Conservation (phyloP, 176 grass and related monocot genomes). For the Oropetium thomaeum region DNA sequence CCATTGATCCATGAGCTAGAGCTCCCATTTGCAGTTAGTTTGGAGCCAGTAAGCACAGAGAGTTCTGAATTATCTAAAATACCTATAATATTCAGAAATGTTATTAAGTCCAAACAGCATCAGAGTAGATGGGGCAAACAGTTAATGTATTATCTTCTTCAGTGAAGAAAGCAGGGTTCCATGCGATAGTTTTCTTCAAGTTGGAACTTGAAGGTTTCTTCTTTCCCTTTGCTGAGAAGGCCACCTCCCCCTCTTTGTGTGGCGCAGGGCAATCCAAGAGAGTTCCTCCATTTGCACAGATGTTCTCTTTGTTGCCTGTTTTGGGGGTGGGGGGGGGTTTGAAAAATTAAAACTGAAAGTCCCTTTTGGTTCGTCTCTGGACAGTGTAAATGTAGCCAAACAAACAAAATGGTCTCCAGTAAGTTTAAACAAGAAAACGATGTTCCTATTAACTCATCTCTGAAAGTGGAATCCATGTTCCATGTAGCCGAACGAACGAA, state of each 20-base stretch:
- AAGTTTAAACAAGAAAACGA: too few species aligned
- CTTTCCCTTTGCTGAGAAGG: constrained; percentile 23
- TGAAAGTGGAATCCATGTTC: too few species aligned
- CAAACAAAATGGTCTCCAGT: too few species aligned
- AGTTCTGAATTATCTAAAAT: constrained; percentile 72
- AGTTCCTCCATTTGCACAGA: constrained; percentile 6
- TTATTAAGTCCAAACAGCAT: neutral
- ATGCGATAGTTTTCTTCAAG: constrained; percentile 86
- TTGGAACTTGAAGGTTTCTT: constrained; percentile 54
- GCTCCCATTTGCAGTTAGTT: constrained; percentile 26
- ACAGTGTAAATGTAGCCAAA: neutral
- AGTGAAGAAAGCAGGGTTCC: constrained; percentile 84
- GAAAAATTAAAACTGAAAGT: neutral
- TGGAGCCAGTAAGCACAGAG: constrained; percentile 65
- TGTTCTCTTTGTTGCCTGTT: constrained; percentile 48
- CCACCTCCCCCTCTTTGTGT: neutral
- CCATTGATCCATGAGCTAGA: constrained; percentile 11
- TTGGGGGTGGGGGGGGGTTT: neutral
- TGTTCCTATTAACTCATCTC: too few species aligned
- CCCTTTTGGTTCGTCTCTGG: neutral
- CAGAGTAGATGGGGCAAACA: neutral
- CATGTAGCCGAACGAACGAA: too few species aligned
- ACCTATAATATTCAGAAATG: constrained; percentile 41
- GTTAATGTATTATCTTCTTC: constrained; percentile 62
- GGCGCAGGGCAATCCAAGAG: neutral